phyloP scores from a whole-genome alignment of 495 filamentous ascomycete species.

The Trichocladium uniseriatum region DNA sequence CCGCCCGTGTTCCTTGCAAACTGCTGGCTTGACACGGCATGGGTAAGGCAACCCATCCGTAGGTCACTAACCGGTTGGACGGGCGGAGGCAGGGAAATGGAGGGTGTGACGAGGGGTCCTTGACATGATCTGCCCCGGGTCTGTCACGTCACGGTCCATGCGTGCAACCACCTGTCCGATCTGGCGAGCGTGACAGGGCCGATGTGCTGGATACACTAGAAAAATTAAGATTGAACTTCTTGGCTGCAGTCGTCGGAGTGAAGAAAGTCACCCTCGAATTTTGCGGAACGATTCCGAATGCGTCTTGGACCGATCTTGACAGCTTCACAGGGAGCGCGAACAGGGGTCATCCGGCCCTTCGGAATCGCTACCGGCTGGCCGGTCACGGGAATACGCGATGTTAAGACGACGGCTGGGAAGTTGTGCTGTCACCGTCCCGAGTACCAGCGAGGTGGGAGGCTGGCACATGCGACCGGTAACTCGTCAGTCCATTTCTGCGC shows the following conservation, averaged over 20 bases:
- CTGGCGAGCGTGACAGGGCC: background rate
- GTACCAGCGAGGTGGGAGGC: too few relatives aligned
- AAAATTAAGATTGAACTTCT: background rate
- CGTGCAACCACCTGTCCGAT: background rate
- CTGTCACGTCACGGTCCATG: constrained; percentile 9
- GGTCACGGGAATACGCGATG: too few relatives aligned
- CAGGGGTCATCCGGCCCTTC: background rate
- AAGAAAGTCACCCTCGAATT: too few relatives aligned
- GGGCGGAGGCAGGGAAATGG: constrained; percentile 12
- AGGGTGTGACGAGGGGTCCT: constrained; percentile 9
- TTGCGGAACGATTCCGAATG: too few relatives aligned
- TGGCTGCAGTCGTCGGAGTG: too few relatives aligned
- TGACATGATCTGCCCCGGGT: constrained; percentile 17
- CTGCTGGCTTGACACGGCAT: background rate
- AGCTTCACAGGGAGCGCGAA: too few relatives aligned
- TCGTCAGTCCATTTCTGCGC: too few relatives aligned
- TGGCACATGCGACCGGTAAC: too few relatives aligned
- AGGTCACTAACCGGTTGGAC: constrained; percentile 14
- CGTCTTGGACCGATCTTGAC: too few relatives aligned
- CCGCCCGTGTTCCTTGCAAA: background rate
- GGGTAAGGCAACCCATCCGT: constrained; percentile 3
- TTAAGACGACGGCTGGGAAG: too few relatives aligned
- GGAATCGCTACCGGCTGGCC: constrained; percentile 1
- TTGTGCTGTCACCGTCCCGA: too few relatives aligned
- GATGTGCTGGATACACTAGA: background rate